Conservation (phyloP, 2,329 filamentous ascomycete genomes). For the Ilyonectria robusta region DNA sequence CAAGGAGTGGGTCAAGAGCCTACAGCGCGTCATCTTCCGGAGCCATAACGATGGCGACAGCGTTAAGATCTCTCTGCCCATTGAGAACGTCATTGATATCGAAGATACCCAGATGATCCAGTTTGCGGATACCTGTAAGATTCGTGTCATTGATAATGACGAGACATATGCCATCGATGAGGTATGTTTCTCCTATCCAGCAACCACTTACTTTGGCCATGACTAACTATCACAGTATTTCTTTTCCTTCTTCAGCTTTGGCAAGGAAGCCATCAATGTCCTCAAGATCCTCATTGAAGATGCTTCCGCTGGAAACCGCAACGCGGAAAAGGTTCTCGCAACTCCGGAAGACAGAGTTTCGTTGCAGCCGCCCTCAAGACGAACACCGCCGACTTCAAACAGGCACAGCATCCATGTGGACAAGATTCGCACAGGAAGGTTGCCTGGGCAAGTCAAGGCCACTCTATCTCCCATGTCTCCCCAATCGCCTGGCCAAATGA, state of each 20-base stretch:
- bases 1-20: conserved; percentile 94
- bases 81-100: conserved; percentile 90
- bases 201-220: not conserved
- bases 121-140: conserved; percentile 93
- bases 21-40: conserved; percentile 95
- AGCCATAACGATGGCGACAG: conserved; percentile 97
- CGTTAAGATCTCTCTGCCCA: conserved; percentile 93
- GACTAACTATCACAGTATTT: conserved; percentile 77
- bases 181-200: conserved; percentile 63
- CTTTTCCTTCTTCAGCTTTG: conserved; percentile 93
- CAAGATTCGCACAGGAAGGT: conserved; percentile 56
- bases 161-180: conserved; percentile 97
- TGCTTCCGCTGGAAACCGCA: conserved; percentile 61
- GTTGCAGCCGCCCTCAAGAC: conserved; percentile 35
- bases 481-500: conserved; percentile 57
- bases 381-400: conserved; percentile 49
- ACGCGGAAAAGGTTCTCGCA: conserved; percentile 40
- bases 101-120: conserved; percentile 93
- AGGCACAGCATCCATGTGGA: conserved; percentile 44
- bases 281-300: conserved; percentile 81
- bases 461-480: conserved; percentile 70
- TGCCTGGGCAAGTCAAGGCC: conserved; percentile 72
- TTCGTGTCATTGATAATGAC: conserved; percentile 92
- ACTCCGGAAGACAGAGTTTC: conserved; percentile 32
- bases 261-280: conserved; percentile 85